phyloP scores from a whole-genome alignment of 768 basidiomycete species.

The Pleurotus citrinopileatus region DNA sequence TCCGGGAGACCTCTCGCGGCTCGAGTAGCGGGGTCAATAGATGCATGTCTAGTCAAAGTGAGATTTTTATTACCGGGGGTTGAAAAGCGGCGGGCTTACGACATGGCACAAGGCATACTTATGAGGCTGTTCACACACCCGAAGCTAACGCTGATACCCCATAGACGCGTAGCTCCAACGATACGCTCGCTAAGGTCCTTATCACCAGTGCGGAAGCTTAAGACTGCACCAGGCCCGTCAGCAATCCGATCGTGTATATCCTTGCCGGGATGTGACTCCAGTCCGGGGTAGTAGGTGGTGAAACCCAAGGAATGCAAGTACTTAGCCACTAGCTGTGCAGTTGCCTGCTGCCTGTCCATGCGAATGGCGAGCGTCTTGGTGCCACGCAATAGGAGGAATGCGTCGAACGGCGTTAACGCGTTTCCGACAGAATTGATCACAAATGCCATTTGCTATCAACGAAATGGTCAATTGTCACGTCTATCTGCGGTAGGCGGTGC shows the following conservation, averaged over 20 bases:
- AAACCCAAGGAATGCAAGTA: constrained; percentile 88
- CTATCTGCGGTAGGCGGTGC: background rate
- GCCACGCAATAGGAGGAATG: constrained; percentile 92
- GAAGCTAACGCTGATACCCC: constrained; percentile 98
- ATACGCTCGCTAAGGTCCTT: constrained; percentile 88
- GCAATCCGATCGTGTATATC: constrained; percentile 92
- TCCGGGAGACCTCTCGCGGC: constrained; percentile 98
- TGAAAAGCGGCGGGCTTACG: constrained; percentile 59
- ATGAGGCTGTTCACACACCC: constrained; percentile 98
- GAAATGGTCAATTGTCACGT: constrained; percentile 10
- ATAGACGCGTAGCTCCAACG: constrained; percentile 88
- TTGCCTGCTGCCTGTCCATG: constrained; percentile 91
- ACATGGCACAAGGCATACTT: constrained; percentile 99
- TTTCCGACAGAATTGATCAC: constrained; percentile 93
- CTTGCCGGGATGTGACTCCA: constrained; percentile 75
- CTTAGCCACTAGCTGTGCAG: constrained; percentile 78
- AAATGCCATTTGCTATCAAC: constrained; percentile 76
- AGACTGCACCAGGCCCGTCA: constrained; percentile 87
- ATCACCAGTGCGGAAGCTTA: constrained; percentile 93
- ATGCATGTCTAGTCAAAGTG: constrained; percentile 71
- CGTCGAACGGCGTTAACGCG: constrained; percentile 93
- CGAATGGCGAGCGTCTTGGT: constrained; percentile 95
- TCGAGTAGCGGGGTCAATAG: constrained; percentile 93
- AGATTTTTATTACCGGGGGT: constrained; percentile 12
- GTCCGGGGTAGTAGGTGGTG: constrained; percentile 88